Conservation (phyloP, 202 grass and related monocot genomes). For the Hordeum pubiflorum region DNA sequence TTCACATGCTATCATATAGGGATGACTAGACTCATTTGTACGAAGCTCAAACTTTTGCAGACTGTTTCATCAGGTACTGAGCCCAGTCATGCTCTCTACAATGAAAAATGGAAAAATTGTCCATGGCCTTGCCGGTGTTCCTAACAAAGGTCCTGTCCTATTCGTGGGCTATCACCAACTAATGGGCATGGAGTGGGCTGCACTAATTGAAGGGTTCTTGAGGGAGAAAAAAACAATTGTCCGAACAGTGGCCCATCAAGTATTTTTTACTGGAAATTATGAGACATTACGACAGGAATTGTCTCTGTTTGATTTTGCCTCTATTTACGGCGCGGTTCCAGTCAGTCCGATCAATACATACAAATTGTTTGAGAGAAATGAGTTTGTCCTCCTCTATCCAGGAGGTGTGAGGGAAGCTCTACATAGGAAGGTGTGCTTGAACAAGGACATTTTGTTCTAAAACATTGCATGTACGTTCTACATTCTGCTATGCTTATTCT, state of each 20-base stretch:
- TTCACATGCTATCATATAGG: background rate
- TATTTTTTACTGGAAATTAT: constrained; percentile 26
- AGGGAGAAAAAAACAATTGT: constrained; percentile 44
- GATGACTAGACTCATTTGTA: background rate
- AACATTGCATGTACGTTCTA: background rate
- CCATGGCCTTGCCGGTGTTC: constrained; percentile 42
- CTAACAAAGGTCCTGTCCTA: constrained; percentile 49
- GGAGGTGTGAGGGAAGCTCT: constrained; percentile 47
- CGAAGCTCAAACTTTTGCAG: constrained; percentile 25
- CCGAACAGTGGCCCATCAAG: constrained; percentile 32
- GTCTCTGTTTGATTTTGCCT: constrained; percentile 15
- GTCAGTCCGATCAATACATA: constrained; percentile 44
- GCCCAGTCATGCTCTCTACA: constrained; percentile 47
- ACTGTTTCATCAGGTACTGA: constrained; percentile 19
- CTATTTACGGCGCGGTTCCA: constrained; percentile 34
- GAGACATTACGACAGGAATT: constrained; percentile 32
- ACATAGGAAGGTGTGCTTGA: constrained; percentile 44
- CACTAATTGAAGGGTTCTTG: constrained; percentile 46
- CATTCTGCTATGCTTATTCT: background rate
- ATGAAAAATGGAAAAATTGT: constrained; percentile 37
- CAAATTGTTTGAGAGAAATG: constrained; percentile 38
- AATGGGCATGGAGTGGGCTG: constrained; percentile 39
- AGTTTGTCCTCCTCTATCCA: constrained; percentile 60
- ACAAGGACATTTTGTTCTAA: background rate
- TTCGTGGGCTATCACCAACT: constrained; percentile 64